These are phyloP conservation scores for Boechera stricta DNA, from an alignment of 345 rosid species.

Conservation along the genomic window DNA sequence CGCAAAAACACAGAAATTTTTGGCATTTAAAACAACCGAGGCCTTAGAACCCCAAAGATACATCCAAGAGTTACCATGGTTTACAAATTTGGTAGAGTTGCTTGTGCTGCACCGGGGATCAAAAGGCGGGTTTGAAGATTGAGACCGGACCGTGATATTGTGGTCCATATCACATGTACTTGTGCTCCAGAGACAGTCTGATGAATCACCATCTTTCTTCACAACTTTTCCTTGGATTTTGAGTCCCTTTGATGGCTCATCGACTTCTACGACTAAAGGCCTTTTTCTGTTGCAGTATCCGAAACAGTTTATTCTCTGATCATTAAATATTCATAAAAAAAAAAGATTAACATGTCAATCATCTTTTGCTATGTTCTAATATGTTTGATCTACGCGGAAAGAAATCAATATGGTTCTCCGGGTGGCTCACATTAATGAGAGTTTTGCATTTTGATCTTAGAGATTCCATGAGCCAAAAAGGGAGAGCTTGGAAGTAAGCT, in stretches of 20 bases:
- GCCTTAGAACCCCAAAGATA: not conserved
- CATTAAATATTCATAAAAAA: not conserved
- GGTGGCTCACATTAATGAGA: slow-evolving; percentile 27
- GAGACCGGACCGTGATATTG: not conserved
- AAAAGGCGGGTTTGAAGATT: slow-evolving; percentile 29
- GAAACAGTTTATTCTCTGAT: slow-evolving; percentile 34
- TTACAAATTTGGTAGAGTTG: slow-evolving; percentile 28
- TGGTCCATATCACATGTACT: slow-evolving; percentile 31
- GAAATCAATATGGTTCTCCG: not conserved
- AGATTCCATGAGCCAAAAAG: slow-evolving; percentile 39
- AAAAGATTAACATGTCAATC: not conserved
- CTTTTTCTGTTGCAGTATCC: slow-evolving; percentile 10
- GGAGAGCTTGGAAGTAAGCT: slow-evolving; percentile 39
- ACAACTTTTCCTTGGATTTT: slow-evolving; percentile 41
- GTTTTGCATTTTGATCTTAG: slow-evolving; percentile 33
- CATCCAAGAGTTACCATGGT: slow-evolving; percentile 33
- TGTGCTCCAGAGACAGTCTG: slow-evolving; percentile 35
- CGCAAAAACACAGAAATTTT: not conserved
- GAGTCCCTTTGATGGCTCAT: slow-evolving; percentile 39
- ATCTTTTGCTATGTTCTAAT: slow-evolving; percentile 2
- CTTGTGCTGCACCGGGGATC: slow-evolving; percentile 26
- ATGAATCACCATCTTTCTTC: slow-evolving; percentile 30
- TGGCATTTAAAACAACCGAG: not conserved
- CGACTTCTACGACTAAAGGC: slow-evolving; percentile 36
- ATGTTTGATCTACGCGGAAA: slow-evolving; percentile 10